Base-by-base conservation (phyloP, 78 protist species). In the Polysphondylium violaceum region DNA sequence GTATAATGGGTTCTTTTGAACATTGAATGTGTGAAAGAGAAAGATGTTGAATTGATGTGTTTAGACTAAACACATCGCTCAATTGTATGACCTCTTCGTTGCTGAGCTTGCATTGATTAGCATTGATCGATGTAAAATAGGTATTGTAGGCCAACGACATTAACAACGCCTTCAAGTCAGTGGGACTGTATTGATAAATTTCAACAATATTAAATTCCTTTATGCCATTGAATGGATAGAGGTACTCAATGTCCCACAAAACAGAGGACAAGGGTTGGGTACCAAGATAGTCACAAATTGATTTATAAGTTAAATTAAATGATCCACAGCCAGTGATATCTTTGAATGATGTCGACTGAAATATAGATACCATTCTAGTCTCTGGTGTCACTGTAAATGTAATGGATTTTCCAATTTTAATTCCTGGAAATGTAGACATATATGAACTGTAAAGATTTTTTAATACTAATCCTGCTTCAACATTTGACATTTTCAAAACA, bases 241-340 rank as follows among this genome's bases (percentile, higher is more conserved):
- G 73, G 33, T 83, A 50, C 50, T 83, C 91, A 14, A 83, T 58
- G 31, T 83, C 91, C 91, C 91, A 83, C 9, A 69, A 43, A 3
- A 69, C 59, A 17, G 78, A 53, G 5, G 71, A 50, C 38, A 69
- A 23, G 38, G 91, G 91, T 83, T 60, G 67, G 27, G 58, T 50
- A 23, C 79, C 79, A 12, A 83, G 0, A 71, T 71, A 72, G 31
- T 83, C 91, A 58, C 91, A 83, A 69, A 83, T 55, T 58, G 91
- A 83, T 33, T 50, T 43, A 69, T 83, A 83, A 7, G 91, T 83
- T 12, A 63, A 23, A 11, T 31, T 43, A 51, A 83, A 83, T 71
- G 91, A 83, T 58, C 91, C 91, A 69, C 91, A 83, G 12, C 53
- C 53, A n/a, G 38, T 33, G 7, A 47, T 27, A 38, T 67, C 56